Evolutionary conservation across 1,284 basidiomycete species (phyloP).

Genomic region (Pascua sp.): DNA sequence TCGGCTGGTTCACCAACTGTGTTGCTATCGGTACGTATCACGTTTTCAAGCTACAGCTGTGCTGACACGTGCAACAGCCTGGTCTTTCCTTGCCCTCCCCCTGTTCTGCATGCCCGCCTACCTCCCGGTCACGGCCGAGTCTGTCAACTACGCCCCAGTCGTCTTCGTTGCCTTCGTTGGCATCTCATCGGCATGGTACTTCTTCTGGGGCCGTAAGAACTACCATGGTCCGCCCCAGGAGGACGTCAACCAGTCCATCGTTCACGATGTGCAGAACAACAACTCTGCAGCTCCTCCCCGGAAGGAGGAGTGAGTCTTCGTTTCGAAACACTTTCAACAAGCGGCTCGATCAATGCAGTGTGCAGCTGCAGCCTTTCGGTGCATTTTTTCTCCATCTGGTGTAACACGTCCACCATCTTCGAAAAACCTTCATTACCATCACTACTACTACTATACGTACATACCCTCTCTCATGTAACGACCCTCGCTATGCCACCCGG

Average conservation of each 20-base stretch:
- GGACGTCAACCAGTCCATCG: conserved; percentile 4
- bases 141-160: conserved; percentile 55
- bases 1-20: conserved; percentile 44
- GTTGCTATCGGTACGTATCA: conserved; percentile 16
- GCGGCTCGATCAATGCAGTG: too few relatives aligned
- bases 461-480: too few relatives aligned
- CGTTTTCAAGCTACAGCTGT: conserved; percentile 4
- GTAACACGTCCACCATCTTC: too few relatives aligned
- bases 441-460: too few relatives aligned
- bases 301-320: too few relatives aligned
- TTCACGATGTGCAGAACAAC: not conserved
- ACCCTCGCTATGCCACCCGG: too few relatives aligned
- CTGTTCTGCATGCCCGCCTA: conserved; percentile 35
- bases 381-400: too few relatives aligned
- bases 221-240: conserved; percentile 38
- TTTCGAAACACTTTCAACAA: too few relatives aligned
- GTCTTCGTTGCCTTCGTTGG: conserved; percentile 60
- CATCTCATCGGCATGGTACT: conserved; percentile 60
- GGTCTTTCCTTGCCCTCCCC: conserved; percentile 34
- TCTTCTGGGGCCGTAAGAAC: conserved; percentile 47
- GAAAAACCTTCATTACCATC: too few relatives aligned
- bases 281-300: too few relatives aligned
- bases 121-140: conserved; percentile 28
- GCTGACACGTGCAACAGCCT: conserved; percentile 14
- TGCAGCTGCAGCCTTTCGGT: too few relatives aligned